phyloP scores from a whole-genome alignment of 257 asterid species.

The Eucommia ulmoides region DNA sequence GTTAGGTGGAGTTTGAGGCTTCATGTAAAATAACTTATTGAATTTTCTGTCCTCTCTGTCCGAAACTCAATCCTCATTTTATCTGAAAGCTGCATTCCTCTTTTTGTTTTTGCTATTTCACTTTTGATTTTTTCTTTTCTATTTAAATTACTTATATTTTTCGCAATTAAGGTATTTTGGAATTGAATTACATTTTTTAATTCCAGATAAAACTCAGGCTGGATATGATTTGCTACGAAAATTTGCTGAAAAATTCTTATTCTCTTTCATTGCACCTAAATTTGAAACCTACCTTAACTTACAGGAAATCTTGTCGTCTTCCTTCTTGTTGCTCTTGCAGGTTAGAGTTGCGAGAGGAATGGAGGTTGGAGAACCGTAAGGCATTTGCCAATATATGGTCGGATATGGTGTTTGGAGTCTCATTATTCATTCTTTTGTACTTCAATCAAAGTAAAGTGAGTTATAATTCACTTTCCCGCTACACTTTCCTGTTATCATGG shows the following conservation, averaged over 20 bases:
- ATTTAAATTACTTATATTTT: too few relatives aligned
- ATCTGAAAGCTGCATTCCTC: too few relatives aligned
- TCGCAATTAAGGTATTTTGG: too few relatives aligned
- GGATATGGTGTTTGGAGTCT: constrained; percentile 74
- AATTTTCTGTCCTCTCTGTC: too few relatives aligned
- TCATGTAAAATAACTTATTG: not conserved
- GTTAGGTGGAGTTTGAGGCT: not conserved
- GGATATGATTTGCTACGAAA: not conserved
- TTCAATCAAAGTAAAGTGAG: constrained; percentile 79
- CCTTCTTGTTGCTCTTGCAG: constrained; percentile 27
- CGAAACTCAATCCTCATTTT: too few relatives aligned
- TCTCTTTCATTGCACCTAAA: constrained; percentile 5
- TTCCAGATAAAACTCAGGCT: too few relatives aligned
- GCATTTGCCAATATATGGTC: constrained; percentile 97
- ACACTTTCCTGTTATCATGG: constrained; percentile 8
- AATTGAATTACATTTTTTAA: too few relatives aligned
- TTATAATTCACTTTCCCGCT: constrained; percentile 7
- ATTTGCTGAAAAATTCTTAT: not conserved
- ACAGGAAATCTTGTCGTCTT: constrained; percentile 1
- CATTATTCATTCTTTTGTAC: constrained; percentile 70
- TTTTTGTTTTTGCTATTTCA: too few relatives aligned
- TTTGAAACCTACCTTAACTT: not conserved
- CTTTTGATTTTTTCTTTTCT: too few relatives aligned
- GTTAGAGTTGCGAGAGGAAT: constrained; percentile 71
- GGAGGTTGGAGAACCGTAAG: constrained; percentile 86